Base-by-base conservation (phyloP, 2,329 filamentous ascomycete genomes). In the Fusarium circinatum region DNA sequence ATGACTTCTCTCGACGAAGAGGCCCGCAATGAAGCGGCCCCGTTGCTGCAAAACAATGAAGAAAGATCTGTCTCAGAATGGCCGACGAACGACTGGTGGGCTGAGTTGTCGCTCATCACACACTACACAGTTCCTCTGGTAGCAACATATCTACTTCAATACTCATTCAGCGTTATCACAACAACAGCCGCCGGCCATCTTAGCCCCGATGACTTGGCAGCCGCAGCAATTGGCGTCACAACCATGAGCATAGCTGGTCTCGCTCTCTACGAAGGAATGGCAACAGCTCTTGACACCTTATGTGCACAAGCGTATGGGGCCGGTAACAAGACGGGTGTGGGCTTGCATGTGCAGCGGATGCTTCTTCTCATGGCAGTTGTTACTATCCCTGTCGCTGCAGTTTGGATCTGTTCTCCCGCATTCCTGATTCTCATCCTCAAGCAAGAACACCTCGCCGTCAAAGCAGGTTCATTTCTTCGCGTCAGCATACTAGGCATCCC, bases 231-330 rank as follows among this genome's bases (percentile, higher is more conserved):
- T 22, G 86, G 86, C 30, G 84, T 86, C 30, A 88, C 86, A 51
- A 89, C 87, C 0, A 86, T 87, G 72, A 89, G 86, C 67, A 89
- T 89, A 57, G 81, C 86, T 12, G 88, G 87, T 1, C 83, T 86
- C 26, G 84, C 87, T 3, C 79, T 87, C 28, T 76, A 77, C 32
- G 76, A 78, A 48, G 77, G 77, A 38, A 78, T 78, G 77, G 75
- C 76, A 3, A 78, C 77, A 1, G 75, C 77, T 14, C 71, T 78
- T 11, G 77, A 78, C 34, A 78, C 77, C 5, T 71, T 78, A 5
- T 78, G 77, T 8, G 73, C 77, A 0, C 76, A 78, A 12, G 67
- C 77, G 0, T 78, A 77, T 36, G 77, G 77, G 22, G 67, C 85
- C 18, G 86, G 86, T 0, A 84, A 85, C 56, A 82, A 83, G 45